Evolutionary conservation across 495 filamentous ascomycete genomes (phyloP).

Genomic region (Tuber calosporum): DNA sequence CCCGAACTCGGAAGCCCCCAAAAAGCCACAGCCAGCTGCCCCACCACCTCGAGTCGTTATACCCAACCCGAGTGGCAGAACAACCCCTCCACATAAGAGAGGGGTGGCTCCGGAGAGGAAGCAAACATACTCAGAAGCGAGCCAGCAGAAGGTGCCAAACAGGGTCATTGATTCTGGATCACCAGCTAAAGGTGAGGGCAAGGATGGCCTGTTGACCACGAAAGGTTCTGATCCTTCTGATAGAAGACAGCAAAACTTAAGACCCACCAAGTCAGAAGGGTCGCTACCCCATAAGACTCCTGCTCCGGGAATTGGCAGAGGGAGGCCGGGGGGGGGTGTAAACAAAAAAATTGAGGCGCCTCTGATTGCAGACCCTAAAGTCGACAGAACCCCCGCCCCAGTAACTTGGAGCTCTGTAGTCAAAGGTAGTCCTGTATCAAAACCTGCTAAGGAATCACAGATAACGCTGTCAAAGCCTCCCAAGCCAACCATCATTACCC

Average conservation of each 20-base stretch:
- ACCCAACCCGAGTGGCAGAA: constrained; percentile 30
- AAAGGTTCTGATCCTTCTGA: constrained; percentile 1
- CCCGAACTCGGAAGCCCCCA: neutral
- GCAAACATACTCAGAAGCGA: neutral
- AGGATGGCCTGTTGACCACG: neutral
- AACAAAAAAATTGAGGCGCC: neutral
- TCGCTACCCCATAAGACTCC: neutral
- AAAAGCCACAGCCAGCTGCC: neutral
- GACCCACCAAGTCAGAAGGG: neutral
- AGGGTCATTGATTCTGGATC: neutral
- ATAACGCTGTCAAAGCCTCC: neutral
- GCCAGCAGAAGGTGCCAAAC: neutral
- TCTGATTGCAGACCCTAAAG: neutral
- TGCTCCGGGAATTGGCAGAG: constrained; percentile 2
- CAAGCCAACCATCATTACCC: neutral
- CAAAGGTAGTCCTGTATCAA: constrained; percentile 1
- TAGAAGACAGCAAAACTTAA: constrained; percentile 1
- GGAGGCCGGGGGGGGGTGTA: neutral
- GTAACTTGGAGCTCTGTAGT: neutral
- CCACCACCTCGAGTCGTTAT: constrained; percentile 3
- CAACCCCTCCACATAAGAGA: constrained; percentile 29
- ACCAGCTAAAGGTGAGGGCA: neutral
- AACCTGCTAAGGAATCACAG: constrained; percentile 5
- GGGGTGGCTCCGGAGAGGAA: constrained; percentile 11
- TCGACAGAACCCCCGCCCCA: neutral